These are phyloP conservation scores for Fraxinus cuspidata DNA, from an alignment of 257 asterid species.

Conservation along the genomic window DNA sequence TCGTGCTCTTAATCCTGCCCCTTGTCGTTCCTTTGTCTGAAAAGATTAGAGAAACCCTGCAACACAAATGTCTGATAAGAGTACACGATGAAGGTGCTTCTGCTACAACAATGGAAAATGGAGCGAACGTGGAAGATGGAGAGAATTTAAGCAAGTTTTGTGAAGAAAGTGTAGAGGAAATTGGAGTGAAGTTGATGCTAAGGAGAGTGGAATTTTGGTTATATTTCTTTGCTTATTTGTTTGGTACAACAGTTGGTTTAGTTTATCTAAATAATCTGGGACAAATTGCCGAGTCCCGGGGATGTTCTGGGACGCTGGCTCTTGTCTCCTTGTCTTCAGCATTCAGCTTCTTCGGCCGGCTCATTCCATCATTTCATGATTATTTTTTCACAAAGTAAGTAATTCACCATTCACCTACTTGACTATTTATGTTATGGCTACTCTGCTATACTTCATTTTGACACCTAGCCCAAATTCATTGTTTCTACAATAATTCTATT, in stretches of 20 bases:
- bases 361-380: conserved; percentile 65
- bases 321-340: conserved; percentile 71
- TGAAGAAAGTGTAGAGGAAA: conserved; percentile 42
- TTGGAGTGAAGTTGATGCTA: conserved; percentile 54
- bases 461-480: background rate
- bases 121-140: conserved; percentile 12
- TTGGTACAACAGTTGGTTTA: conserved; percentile 74
- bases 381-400: conserved; percentile 49
- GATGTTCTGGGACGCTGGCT: conserved; percentile 45
- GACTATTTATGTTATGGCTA: background rate
- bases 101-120: conserved; percentile 8
- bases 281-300: conserved; percentile 72
- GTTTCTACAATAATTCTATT: too few relatives aligned
- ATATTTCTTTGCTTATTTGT: conserved; percentile 60
- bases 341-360: conserved; percentile 74
- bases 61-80: conserved; percentile 54
- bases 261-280: conserved; percentile 74
- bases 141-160: background rate
- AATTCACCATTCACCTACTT: background rate
- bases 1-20: conserved; percentile 39
- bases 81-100: conserved; percentile 28
- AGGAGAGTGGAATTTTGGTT: conserved; percentile 64
- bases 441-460: background rate
- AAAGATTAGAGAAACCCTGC: conserved; percentile 38
- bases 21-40: conserved; percentile 50